Evolutionary conservation across 805 yeast genomes (phyloP).

Genomic region (Saccharomycopsis sp.): DNA sequence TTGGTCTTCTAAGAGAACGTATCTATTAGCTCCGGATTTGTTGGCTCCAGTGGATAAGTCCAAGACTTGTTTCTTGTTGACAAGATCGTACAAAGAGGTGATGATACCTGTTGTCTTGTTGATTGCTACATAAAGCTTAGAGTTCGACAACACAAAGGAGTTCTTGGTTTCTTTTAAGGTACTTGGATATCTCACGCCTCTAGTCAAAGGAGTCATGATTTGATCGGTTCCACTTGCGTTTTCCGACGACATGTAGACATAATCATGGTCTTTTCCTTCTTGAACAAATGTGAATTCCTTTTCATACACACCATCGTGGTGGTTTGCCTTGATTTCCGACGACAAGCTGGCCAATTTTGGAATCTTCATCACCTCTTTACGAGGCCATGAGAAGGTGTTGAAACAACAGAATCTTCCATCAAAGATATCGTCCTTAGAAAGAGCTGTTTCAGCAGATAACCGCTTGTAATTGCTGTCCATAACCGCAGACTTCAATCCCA

Average conservation of each 20-base stretch:
- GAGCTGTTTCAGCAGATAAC: background rate
- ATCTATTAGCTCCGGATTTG: constrained; percentile 69
- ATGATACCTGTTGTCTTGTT: constrained; percentile 51
- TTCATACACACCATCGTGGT: constrained; percentile 1
- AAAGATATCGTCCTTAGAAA: constrained; percentile 2
- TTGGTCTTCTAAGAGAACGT: constrained; percentile 78
- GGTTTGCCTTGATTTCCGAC: background rate
- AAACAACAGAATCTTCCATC: constrained; percentile 28
- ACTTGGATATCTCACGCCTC: constrained; percentile 40
- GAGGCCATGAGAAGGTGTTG: constrained; percentile 63
- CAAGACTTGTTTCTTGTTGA: constrained; percentile 55
- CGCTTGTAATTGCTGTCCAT: background rate
- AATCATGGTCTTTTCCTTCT: constrained; percentile 23
- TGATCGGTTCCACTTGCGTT: constrained; percentile 4
- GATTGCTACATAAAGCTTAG: constrained; percentile 51
- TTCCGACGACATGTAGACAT: constrained; percentile 18
- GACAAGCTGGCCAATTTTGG: constrained; percentile 22
- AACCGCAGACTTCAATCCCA: constrained; percentile 25
- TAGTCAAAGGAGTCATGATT: constrained; percentile 17
- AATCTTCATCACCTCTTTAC: constrained; percentile 40
- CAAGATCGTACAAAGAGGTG: constrained; percentile 54
- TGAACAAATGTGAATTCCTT: constrained; percentile 18
- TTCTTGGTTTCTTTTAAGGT: constrained; percentile 38
- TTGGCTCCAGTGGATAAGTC: constrained; percentile 50
- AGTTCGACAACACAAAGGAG: constrained; percentile 50